Evolutionary conservation across 1,284 basidiomycete species (phyloP), one percentile per base, ranked within the genome.

Genomic region (Waitea zeae): DNA sequence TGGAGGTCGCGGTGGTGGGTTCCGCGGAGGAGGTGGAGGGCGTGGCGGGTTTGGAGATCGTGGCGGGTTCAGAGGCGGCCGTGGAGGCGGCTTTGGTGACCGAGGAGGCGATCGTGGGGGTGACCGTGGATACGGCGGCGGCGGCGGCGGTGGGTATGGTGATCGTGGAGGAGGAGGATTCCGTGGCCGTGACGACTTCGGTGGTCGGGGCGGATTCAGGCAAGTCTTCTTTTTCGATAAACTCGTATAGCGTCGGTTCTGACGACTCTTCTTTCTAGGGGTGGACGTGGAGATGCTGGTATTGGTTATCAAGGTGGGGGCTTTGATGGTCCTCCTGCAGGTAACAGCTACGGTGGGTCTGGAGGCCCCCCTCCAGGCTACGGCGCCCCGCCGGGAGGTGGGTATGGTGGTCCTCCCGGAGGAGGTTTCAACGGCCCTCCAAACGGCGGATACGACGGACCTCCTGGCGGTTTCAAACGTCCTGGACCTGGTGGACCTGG

Each of bases 201-300:
- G 24, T 27, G 24, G n/a, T 27, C 24, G n/a, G n/a, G 30, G 63
- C 12, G 62, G 70, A 20, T 70, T 65, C 51, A 68, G 76, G 71
- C 74, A 38, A 34, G 42, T 30, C 35, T 36, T 40, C 20, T 14
- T 20, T 4, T 31, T 38, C 22, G n/a, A 30, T 14, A 18, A 29
- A 29, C 40, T 56, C 5, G 51, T 39, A 17, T 18, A 7, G 17
- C 33, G 30, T 42, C 40, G 11, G 30, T 20, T 30, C 22, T 26
- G 15, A 15, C n/a, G 18, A 13, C 18, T 38, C 22, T 38, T 34
- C 30, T 36, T 39, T 3, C 17, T 34, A 38, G 2, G 46, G 72
- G 71, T 50, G 69, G 76, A 27, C 69, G 78, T 32, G 74, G 76
- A 30, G n/a, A n/a, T n/a, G 74, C 71, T 19, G 79, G 79, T 33